Evolutionary conservation across 331 rosid species (phyloP), one percentile per base, ranked within the genome.

Genomic region (Saraca asoca): DNA sequence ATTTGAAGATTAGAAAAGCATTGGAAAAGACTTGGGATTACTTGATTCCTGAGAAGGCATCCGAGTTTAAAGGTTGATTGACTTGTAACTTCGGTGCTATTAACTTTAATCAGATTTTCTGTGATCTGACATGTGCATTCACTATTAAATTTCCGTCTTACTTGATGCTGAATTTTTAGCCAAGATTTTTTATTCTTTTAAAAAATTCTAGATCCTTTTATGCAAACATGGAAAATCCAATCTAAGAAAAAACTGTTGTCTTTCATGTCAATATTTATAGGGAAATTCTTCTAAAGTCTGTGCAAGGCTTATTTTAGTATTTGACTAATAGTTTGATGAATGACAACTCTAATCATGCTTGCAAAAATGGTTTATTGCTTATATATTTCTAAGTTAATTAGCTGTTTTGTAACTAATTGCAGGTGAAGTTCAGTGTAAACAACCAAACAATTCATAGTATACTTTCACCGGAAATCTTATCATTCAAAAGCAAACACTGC

Each of bases 341-440:
- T 51, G 15, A 50, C 42, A 38, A 17, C 53, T 74, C 56, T 61
- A 24, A 55, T 59, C 59, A 17, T 14, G 18, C 39, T 33, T 48
- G 49, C 34, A 5, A 71, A 24, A 29, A 65, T 58, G 38, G 50
- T 61, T 39, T 70, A 9, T 44, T 59, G 15, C 48, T 63, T 71
- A 46, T 34, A 10, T 64, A 52, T 52, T 64, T 72, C 35, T n/a
- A 42, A 50, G 43, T 60, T 69, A 46, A 77, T 62, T 77, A 57
- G 16, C 29, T 20, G 41, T 79, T 51, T 42, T 62, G 20, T 58
- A 16, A 48, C 39, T 68, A 46, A 57, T 73, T 79, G 78, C 85
- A 93, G 98, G 98, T 68, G 98, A 93, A 88, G 68, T 93, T 83
- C 91, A 90, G 77, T 90, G 98, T 57, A 97, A 93, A 74, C 98